A percentile compares a stretch with the other conserved stretches of the same genome.
Conservation (phyloP, 2,329 filamentous ascomycete genomes). For the Curvularia sp. region DNA sequence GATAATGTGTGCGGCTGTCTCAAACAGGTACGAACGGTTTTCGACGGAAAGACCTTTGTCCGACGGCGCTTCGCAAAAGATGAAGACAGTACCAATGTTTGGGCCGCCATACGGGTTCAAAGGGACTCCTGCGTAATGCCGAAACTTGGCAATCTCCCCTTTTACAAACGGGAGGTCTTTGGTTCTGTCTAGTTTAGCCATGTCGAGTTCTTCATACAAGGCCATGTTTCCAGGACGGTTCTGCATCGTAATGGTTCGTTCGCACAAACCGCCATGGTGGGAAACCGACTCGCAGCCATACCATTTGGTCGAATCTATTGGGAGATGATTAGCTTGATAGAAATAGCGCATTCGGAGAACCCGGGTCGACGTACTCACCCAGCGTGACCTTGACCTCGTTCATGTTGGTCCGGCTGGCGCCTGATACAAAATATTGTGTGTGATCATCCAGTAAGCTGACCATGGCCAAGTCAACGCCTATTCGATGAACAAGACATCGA, state of each 20-base stretch:
- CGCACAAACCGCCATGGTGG: constrained; percentile 15
- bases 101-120: constrained; percentile 15
- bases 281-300: constrained; percentile 18
- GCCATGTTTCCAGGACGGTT: constrained; percentile 14
- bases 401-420: constrained; percentile 11
- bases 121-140: constrained; percentile 15
- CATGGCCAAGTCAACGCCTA: constrained; percentile 14
- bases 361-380: constrained; percentile 3
- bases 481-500: constrained; percentile 14
- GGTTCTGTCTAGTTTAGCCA: constrained; percentile 12
- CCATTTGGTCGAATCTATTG: constrained; percentile 14
- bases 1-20: constrained; percentile 11
- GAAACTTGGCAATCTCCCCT: constrained; percentile 14
- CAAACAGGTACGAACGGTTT: constrained; percentile 9
- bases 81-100: constrained; percentile 15
- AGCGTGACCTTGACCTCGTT: constrained; percentile 13
- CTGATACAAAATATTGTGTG: constrained; percentile 17
- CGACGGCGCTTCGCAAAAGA: constrained; percentile 11
- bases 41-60: constrained; percentile 4
- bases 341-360: background rate
- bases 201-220: constrained; percentile 14
- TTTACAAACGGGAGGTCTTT: constrained; percentile 14
- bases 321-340: background rate
- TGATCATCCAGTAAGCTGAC: constrained; percentile 16
- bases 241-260: constrained; percentile 14